Evolutionary conservation across 2,329 filamentous ascomycete species (phyloP).

Genomic region (Scedosporium boydii): DNA sequence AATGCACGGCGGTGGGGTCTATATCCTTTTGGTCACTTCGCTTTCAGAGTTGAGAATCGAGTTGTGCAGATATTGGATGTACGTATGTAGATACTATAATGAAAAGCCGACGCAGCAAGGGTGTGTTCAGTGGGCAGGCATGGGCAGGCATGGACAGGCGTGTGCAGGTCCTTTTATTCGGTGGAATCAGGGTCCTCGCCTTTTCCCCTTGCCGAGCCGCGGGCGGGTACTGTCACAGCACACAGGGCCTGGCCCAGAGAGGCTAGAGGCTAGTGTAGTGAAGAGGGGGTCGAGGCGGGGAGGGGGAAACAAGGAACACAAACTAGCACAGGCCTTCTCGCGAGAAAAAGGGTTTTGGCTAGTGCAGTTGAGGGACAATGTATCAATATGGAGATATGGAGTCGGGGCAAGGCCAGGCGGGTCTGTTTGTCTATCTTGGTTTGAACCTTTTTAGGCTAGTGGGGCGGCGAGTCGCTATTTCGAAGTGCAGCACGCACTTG

Average conservation of each 20-base stretch:
- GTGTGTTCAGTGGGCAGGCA: not conserved
- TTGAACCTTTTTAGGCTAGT: not conserved
- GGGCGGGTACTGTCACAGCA: not conserved
- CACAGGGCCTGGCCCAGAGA: not conserved
- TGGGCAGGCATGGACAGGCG: not conserved
- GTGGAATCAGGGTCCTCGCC: not conserved
- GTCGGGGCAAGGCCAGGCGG: not conserved
- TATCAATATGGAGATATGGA: not conserved
- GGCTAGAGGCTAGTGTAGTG: not conserved
- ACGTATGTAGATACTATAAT: not conserved
- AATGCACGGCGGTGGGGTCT: conserved; percentile 1
- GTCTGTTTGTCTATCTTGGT: not conserved
- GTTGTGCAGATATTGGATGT: not conserved
- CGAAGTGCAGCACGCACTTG: not conserved
- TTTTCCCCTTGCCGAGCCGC: not conserved
- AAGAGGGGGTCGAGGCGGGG: not conserved
- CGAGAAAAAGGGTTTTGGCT: not conserved
- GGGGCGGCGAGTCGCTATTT: not conserved
- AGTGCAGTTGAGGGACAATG: not conserved
- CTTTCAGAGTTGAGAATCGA: not conserved
- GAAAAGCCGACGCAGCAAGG: too few species aligned
- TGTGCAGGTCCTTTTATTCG: not conserved
- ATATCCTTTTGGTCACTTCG: not conserved
- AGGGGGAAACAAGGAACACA: not conserved
- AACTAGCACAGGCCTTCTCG: not conserved